Percentiles rank a stretch among this genome's conserved stretches.
Evolutionary conservation across 169 alveolate species (phyloP).

Genomic region (Eimeria brunetti): DNA sequence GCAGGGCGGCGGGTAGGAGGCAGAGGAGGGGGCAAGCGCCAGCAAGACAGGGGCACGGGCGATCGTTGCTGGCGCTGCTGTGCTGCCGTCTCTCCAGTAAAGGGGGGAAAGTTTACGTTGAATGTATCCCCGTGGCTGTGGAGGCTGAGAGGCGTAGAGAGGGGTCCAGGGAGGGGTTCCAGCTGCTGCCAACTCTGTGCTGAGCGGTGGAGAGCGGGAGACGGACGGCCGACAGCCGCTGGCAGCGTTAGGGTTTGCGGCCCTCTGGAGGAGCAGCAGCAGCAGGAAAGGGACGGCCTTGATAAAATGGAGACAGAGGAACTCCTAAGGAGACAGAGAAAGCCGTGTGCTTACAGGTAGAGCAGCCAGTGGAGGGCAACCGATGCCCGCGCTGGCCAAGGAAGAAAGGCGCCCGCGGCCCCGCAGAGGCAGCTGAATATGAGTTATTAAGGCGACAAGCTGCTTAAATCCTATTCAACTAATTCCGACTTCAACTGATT

Average conservation of each 20-base stretch:
- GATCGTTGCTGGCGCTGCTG: background rate
- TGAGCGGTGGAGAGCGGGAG: constrained; percentile 23
- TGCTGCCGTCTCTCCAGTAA: background rate
- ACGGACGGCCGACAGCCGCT: background rate
- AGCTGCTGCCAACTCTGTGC: background rate
- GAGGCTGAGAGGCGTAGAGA: background rate
- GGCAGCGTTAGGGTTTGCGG: background rate
- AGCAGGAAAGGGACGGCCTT: background rate
- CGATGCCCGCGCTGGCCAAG: constrained; percentile 40
- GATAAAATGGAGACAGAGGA: constrained; percentile 9
- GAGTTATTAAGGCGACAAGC: constrained; percentile 39
- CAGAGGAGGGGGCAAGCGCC: background rate
- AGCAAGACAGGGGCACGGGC: constrained; percentile 28
- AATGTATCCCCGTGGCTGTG: background rate
- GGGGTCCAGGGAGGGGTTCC: background rate
- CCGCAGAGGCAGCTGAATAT: constrained; percentile 39
- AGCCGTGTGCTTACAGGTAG: constrained; percentile 9
- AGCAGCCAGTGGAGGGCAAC: constrained; percentile 49
- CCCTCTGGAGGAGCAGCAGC: constrained; percentile 26
- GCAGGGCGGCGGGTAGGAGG: no score
- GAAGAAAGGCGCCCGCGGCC: constrained; percentile 46
- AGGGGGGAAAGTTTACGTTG: background rate
- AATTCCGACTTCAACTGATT: background rate
- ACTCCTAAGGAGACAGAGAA: background rate
- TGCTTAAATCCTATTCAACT: constrained; percentile 31